phyloP scores from a whole-genome alignment of 225 moss, liverwort and hornwort species.

The Pleurozium schreberi region DNA sequence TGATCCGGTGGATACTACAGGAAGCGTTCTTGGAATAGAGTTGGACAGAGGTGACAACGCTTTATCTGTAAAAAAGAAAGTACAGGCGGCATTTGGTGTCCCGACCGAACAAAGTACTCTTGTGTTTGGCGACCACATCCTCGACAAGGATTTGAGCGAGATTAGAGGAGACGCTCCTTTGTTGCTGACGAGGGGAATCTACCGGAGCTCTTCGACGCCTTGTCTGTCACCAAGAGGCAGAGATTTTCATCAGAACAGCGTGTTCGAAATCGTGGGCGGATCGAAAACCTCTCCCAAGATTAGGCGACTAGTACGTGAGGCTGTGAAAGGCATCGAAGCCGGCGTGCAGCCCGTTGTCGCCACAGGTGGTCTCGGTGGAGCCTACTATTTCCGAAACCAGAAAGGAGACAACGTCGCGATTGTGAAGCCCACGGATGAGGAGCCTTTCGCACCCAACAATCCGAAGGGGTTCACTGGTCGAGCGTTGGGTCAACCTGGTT shows the following conservation, averaged over 20 bases:
- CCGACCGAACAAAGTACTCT: slow-evolving; percentile 83
- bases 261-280: slow-evolving; percentile 76
- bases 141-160: slow-evolving; percentile 77
- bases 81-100: slow-evolving; percentile 72
- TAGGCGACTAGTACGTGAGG: slow-evolving; percentile 59
- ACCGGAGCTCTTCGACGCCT: slow-evolving; percentile 79
- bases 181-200: slow-evolving; percentile 58
- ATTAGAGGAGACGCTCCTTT: slow-evolving; percentile 76
- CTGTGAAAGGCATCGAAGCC: slow-evolving; percentile 56
- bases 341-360: slow-evolving; percentile 66
- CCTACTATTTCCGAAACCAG: slow-evolving; percentile 69
- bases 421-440: slow-evolving; percentile 91
- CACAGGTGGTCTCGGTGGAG: slow-evolving; percentile 68
- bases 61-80: slow-evolving; percentile 80
- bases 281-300: slow-evolving; percentile 28
- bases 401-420: slow-evolving; percentile 66
- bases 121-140: slow-evolving; percentile 62
- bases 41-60: slow-evolving; percentile 86
- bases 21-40: slow-evolving; percentile 79
- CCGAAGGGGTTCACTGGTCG: slow-evolving; percentile 86
- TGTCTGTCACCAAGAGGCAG: slow-evolving; percentile 60
- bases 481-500: slow-evolving; percentile 65
- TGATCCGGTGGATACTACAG: not conserved
- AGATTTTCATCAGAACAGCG: slow-evolving; percentile 18
- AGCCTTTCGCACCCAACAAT: slow-evolving; percentile 93